Evolutionary conservation across 805 yeast species (phyloP).

Genomic region (Aciculoconidium aculeatum): DNA sequence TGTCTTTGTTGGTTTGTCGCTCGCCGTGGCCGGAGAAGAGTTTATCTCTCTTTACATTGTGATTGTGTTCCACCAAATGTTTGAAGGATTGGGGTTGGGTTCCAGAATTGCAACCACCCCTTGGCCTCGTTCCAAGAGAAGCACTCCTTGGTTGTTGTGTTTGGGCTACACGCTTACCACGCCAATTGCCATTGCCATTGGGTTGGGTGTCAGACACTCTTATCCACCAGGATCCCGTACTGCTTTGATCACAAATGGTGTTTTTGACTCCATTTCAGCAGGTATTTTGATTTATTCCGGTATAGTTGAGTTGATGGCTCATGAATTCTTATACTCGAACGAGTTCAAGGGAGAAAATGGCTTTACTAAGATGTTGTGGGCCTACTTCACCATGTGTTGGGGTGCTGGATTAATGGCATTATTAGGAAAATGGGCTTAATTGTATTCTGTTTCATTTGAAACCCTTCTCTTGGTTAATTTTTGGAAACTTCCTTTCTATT

Average conservation of each 20-base stretch:
- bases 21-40: slow-evolving; percentile 75
- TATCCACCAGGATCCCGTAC: slow-evolving; percentile 30
- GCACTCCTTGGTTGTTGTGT: slow-evolving; percentile 43
- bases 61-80: slow-evolving; percentile 68
- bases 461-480: too few species aligned
- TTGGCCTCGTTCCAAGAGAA: slow-evolving; percentile 43
- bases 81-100: slow-evolving; percentile 84
- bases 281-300: slow-evolving; percentile 33
- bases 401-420: slow-evolving; percentile 80
- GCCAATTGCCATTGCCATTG: slow-evolving; percentile 31
- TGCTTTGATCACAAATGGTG: slow-evolving; percentile 28
- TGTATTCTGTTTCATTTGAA: too few species aligned
- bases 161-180: slow-evolving; percentile 25
- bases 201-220: slow-evolving; percentile 28
- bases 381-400: slow-evolving; percentile 47
- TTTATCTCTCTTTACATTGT: slow-evolving; percentile 68
- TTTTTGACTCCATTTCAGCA: slow-evolving; percentile 29
- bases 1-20: slow-evolving; percentile 69
- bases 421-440: slow-evolving; percentile 66
- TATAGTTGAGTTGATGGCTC: slow-evolving; percentile 34
- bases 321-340: slow-evolving; percentile 35
- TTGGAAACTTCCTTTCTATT: too few species aligned
- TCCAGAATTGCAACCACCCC: slow-evolving; percentile 60
- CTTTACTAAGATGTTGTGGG: slow-evolving; percentile 44
- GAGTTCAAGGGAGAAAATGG: slow-evolving; percentile 60